A percentile compares a stretch with the other conserved stretches of the same genome.
These are phyloP conservation scores for Manihot esculenta DNA, from an alignment of 441 rosid species.

Conservation along the genomic window DNA sequence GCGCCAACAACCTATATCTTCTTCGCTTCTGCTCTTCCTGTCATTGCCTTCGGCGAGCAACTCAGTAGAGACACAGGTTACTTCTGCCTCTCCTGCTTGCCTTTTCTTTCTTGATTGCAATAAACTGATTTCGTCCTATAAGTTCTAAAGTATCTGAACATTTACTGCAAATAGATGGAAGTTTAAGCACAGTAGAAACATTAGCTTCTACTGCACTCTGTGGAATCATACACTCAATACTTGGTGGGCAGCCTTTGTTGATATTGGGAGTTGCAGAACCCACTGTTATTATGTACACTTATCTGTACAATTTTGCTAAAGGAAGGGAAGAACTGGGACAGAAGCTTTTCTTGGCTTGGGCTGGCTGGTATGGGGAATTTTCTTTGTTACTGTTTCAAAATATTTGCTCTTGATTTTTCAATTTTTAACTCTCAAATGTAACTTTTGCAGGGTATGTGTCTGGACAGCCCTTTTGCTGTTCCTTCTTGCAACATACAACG, in stretches of 20 bases:
- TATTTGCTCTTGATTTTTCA: background rate
- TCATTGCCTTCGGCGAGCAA: constrained; percentile 62
- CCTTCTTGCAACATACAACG: constrained; percentile 49
- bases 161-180: constrained; percentile 38
- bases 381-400: background rate
- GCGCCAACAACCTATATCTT: constrained; percentile 59
- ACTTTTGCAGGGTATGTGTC: constrained; percentile 50
- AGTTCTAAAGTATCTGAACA: constrained; percentile 5
- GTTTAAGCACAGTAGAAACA: constrained; percentile 54
- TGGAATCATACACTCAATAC: constrained; percentile 52
- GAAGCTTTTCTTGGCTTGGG: constrained; percentile 57
- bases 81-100: background rate
- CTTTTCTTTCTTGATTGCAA: background rate
- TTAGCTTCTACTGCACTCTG: constrained; percentile 55
- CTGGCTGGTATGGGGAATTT: constrained; percentile 45
- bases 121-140: background rate
- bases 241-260: constrained; percentile 60
- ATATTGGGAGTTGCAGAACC: constrained; percentile 66
- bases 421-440: background rate
- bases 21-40: constrained; percentile 66
- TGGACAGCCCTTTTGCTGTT: constrained; percentile 55
- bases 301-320: constrained; percentile 55
- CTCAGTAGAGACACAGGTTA: constrained; percentile 55
- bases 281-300: constrained; percentile 59
- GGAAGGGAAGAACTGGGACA: constrained; percentile 36